Conservation (phyloP, 2,329 filamentous ascomycete genomes). For the Stemphylium vesicarium region DNA sequence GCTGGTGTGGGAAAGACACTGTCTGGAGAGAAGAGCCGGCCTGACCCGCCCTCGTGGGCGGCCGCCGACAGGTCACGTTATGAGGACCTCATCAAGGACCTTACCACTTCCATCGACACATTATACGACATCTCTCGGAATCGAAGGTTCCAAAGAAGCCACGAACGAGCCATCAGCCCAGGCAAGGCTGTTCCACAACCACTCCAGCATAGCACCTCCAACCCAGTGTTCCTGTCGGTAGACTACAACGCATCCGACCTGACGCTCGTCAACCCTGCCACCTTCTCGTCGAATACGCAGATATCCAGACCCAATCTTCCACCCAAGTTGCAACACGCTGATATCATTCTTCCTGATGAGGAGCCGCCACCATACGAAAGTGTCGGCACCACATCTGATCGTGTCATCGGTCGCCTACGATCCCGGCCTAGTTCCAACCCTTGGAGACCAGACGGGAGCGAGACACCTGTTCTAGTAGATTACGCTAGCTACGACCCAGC, state of each 20-base stretch:
- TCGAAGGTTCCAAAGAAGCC: slow-evolving; percentile 53
- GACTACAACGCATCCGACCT: slow-evolving; percentile 51
- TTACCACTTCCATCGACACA: slow-evolving; percentile 79
- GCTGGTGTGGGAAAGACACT: slow-evolving; percentile 40
- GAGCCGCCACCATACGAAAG: slow-evolving; percentile 58
- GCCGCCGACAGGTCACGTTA: slow-evolving; percentile 76
- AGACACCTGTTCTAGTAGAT: slow-evolving; percentile 70
- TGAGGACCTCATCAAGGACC: slow-evolving; percentile 74
- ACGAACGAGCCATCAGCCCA: slow-evolving; percentile 23
- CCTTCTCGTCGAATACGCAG: slow-evolving; percentile 34
- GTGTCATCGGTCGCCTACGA: slow-evolving; percentile 54
- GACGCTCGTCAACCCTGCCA: slow-evolving; percentile 53
- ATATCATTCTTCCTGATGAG: slow-evolving; percentile 54
- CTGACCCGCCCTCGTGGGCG: slow-evolving; percentile 51
- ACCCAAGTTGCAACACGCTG: slow-evolving; percentile 52
- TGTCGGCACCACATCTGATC: slow-evolving; percentile 53
- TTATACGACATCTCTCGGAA: slow-evolving; percentile 78
- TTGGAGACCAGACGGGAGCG: slow-evolving; percentile 47
- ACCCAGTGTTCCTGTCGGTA: slow-evolving; percentile 38
- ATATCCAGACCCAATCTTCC: slow-evolving; percentile 44
- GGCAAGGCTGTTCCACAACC: slow-evolving; percentile 30
- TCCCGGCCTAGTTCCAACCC: slow-evolving; percentile 45
- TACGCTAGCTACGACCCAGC: slow-evolving; percentile 63
- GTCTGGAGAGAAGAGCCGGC: slow-evolving; percentile 46
- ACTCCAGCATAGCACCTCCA: slow-evolving; percentile 18